Evolutionary conservation across 2,329 filamentous ascomycete species (phyloP).

Genomic region (Fusarium cicatricum): DNA sequence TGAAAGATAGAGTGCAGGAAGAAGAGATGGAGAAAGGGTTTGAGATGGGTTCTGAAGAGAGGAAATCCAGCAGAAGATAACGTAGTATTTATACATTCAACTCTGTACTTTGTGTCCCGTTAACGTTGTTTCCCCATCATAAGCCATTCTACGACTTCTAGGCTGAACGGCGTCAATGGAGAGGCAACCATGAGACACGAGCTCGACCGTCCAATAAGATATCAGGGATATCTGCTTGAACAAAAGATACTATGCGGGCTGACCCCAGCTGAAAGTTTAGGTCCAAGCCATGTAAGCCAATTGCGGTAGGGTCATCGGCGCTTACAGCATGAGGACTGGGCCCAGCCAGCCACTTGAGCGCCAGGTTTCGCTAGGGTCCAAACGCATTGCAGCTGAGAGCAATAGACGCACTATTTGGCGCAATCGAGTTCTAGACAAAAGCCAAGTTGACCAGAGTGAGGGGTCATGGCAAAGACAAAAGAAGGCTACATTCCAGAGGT

Average conservation of each 20-base stretch:
- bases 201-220: not conserved
- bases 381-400: not conserved
- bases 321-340: not conserved
- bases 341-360: constrained; percentile 5
- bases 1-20: not conserved
- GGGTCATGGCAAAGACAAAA: not conserved
- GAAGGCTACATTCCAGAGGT: not conserved
- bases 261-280: constrained; percentile 1
- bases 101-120: not conserved
- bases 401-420: not conserved
- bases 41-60: no score
- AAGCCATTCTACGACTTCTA: not conserved
- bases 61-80: no score
- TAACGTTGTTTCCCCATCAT: not conserved
- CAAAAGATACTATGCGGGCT: constrained; percentile 1
- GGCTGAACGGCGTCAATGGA: not conserved
- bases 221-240: not conserved
- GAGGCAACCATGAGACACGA: not conserved
- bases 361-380: not conserved
- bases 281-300: not conserved
- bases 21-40: not conserved
- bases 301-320: not conserved
- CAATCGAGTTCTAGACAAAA: not conserved
- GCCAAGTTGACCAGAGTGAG: not conserved
- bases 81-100: not conserved